Evolutionary conservation across 1,284 basidiomycete genomes (phyloP).

Genomic region (Ceratobasidium sp.): DNA sequence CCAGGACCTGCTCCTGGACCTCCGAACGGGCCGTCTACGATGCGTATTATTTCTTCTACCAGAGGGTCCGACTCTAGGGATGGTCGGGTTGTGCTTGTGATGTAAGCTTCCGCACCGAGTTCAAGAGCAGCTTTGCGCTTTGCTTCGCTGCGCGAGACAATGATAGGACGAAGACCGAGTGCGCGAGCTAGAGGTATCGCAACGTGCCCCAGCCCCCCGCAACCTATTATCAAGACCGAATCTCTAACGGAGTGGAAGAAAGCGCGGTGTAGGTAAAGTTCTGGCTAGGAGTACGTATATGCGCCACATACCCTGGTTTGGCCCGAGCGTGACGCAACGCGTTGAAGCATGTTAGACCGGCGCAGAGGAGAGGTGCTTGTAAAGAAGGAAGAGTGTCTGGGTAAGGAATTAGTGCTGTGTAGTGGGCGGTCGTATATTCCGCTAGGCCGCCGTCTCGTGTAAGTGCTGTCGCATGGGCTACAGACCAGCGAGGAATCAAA

Average conservation of each 20-base stretch:
- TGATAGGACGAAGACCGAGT: slow-evolving; percentile 33
- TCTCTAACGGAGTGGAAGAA: not conserved
- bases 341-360: slow-evolving; percentile 39
- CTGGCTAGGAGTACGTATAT: not conserved
- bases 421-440: slow-evolving; percentile 28
- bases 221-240: slow-evolving; percentile 33
- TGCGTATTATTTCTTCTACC: slow-evolving; percentile 8
- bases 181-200: slow-evolving; percentile 34
- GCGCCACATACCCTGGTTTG: slow-evolving; percentile 34
- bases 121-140: slow-evolving; percentile 22
- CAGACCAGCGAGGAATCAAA: not conserved
- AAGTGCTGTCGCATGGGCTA: slow-evolving; percentile 41
- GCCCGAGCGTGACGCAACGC: slow-evolving; percentile 29
- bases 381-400: slow-evolving; percentile 24
- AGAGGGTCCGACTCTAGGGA: not conserved
- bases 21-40: slow-evolving; percentile 27
- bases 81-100: not conserved
- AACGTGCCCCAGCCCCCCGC: slow-evolving; percentile 33
- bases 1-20: slow-evolving; percentile 14
- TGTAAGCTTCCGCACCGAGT: slow-evolving; percentile 37
- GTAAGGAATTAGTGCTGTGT: slow-evolving; percentile 29
- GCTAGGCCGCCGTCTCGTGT: slow-evolving; percentile 38
- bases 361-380: slow-evolving; percentile 40
- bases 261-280: not conserved
- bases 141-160: slow-evolving; percentile 34